phyloP scores from a whole-genome alignment of 2,329 filamentous ascomycete genomes.

The Penicillium sp. region DNA sequence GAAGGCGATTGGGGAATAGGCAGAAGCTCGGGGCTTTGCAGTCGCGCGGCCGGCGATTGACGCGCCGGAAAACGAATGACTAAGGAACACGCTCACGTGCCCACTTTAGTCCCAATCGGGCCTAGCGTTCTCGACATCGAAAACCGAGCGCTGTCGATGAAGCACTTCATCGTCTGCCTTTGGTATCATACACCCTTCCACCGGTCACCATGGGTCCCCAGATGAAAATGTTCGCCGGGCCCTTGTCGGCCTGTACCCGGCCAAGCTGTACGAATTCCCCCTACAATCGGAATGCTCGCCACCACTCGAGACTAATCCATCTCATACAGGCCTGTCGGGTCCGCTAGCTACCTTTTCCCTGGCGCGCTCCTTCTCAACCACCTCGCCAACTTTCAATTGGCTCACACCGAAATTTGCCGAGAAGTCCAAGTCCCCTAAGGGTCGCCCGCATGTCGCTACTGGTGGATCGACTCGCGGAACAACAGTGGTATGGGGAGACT shows the following conservation, averaged over 20 bases:
- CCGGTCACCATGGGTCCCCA: constrained; percentile 39
- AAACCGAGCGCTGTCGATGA: constrained; percentile 24
- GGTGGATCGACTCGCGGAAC: constrained; percentile 91
- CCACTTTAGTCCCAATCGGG: constrained; percentile 17
- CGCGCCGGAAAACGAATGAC: constrained; percentile 31
- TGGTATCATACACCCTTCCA: constrained; percentile 11
- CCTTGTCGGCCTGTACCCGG: constrained; percentile 39
- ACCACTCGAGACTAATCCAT: constrained; percentile 24
- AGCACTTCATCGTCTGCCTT: constrained; percentile 11
- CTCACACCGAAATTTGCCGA: constrained; percentile 80
- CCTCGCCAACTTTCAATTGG: constrained; percentile 69
- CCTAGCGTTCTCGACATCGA: constrained; percentile 25
- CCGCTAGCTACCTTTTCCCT: constrained; percentile 41
- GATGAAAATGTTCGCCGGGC: constrained; percentile 40
- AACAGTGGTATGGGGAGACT: constrained; percentile 95
- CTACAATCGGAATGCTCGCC: constrained; percentile 12
- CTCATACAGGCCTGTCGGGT: constrained; percentile 31
- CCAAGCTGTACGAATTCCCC: constrained; percentile 36
- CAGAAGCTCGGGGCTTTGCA: constrained; percentile 3
- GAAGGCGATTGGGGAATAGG: constrained; percentile 6
- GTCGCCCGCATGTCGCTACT: constrained; percentile 82
- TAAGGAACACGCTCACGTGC: constrained; percentile 35
- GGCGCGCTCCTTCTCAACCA: constrained; percentile 73
- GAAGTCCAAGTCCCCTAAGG: constrained; percentile 86
- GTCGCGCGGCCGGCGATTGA: constrained; percentile 8